Evolutionary conservation across 306 rosid species (phyloP), one percentile per base, ranked within the genome.

Genomic region (Citrullus colocynthis): DNA sequence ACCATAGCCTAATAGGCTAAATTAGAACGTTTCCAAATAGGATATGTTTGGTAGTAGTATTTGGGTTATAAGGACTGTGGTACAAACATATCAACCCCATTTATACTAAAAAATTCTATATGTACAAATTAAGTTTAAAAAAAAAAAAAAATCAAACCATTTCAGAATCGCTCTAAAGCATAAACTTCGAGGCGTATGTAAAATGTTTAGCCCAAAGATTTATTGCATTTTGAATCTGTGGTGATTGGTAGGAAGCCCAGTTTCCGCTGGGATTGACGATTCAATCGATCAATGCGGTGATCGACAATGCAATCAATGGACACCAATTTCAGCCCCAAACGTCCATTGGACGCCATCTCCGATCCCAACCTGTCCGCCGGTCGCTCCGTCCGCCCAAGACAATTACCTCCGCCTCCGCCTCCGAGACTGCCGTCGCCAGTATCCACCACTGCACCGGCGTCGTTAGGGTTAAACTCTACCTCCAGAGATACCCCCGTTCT

Each of bases 321-420:
- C 73, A 45, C 79, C 39, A 69, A 62, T 65, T 62, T 67, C 64
- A 58, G 75, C 81, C 80, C 90, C 67, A 85, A 83, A 71, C 84
- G 84, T 14, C 82, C 82, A 20, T 55, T 80, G 34, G 88, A 85
- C 78, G 75, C 83, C 78, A 49, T 78, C 6, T 16, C 81, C 57
- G 78, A 71, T 24, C 14, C 28, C 49, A 54, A 28, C 76, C 37
- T 69, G 30, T 39, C 78, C 76, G 55, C 80, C 76, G 81, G 84
- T 70, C 90, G 90, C 69, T 90, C 88, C 58, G 76, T 83, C 74
- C 84, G 67, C 16, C 81, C 82, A 10, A 81, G 63, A 45, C 82
- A 79, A 0, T 13, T 81, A 5, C 59, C 85, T 12, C 21, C 82
- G 9, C 82, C 54, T 6, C 28, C 74, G 7, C 74, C 74, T 6